Evolutionary conservation across 192 early-diverging fungal genomes (phyloP).

Genomic region (Umbelopsis isabellina): DNA sequence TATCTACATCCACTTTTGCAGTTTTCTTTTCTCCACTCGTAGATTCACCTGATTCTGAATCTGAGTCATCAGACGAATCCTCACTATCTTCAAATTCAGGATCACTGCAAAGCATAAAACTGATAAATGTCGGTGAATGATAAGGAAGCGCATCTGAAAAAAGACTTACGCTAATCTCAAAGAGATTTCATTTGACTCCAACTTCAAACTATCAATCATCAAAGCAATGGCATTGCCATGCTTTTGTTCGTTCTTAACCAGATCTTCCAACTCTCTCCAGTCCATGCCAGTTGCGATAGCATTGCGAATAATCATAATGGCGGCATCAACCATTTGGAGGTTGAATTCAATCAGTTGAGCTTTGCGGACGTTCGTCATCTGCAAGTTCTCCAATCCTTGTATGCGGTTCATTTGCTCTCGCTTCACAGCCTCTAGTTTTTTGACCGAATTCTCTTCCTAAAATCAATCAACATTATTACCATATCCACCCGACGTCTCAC

Average conservation of each 20-base stretch:
- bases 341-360: conserved; percentile 90
- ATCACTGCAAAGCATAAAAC: conserved; percentile 44
- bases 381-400: conserved; percentile 70
- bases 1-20: conserved; percentile 81
- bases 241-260: conserved; percentile 81
- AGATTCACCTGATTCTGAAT: conserved; percentile 34
- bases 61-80: conserved; percentile 44
- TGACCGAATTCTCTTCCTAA: conserved; percentile 74
- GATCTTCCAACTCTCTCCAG: conserved; percentile 91
- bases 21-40: conserved; percentile 43
- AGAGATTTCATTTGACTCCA: conserved; percentile 81
- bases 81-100: conserved; percentile 50
- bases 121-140: conserved; percentile 28
- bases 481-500: not conserved
- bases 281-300: conserved; percentile 93
- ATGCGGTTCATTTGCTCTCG: conserved; percentile 81
- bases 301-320: conserved; percentile 84
- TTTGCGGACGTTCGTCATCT: conserved; percentile 67
- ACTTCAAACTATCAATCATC: conserved; percentile 72
- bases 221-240: conserved; percentile 80
- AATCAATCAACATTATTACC: conserved; percentile 35
- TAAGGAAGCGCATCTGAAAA: conserved; percentile 12
- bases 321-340: conserved; percentile 82
- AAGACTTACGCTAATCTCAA: conserved; percentile 56
- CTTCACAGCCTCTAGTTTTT: conserved; percentile 84